Evolutionary conservation across 164 flowering plant genomes (phyloP).

Genomic region (Aristolochia fimbriata): DNA sequence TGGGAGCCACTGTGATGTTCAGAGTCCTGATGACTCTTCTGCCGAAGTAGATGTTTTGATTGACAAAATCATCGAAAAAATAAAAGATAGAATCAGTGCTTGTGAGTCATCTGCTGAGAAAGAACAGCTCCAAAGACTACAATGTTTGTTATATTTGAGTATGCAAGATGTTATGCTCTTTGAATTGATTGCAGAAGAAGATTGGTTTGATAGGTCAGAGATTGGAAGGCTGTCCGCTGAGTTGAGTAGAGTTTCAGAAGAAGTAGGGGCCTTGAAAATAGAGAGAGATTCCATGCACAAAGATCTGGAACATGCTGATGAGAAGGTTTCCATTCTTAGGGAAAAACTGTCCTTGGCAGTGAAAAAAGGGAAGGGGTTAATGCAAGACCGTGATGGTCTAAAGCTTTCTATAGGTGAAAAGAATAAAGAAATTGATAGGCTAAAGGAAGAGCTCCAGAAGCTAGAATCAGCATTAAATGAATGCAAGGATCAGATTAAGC

Average conservation of each 20-base stretch:
- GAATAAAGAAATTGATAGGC: conserved; percentile 58
- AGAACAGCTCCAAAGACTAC: conserved; percentile 41
- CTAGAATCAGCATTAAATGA: conserved; percentile 34
- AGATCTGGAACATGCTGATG: conserved; percentile 65
- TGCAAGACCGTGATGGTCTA: conserved; percentile 76
- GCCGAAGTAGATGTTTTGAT: conserved; percentile 26
- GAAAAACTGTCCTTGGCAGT: conserved; percentile 96
- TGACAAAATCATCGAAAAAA: conserved; percentile 43
- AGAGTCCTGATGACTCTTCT: conserved; percentile 16
- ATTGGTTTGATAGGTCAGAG: conserved; percentile 29
- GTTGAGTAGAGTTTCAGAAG: conserved; percentile 29
- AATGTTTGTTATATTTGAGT: conserved; percentile 41
- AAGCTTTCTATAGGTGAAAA: conserved; percentile 54
- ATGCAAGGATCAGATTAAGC: conserved; percentile 35
- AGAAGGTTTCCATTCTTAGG: conserved; percentile 55
- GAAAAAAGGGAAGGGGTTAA: conserved; percentile 93
- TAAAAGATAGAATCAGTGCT: conserved; percentile 29
- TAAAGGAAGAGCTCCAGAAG: conserved; percentile 52
- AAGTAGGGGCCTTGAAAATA: conserved; percentile 34
- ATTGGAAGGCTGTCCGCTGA: conserved; percentile 31
- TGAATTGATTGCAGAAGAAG: conserved; percentile 51
- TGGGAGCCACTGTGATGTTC: conserved; percentile 7
- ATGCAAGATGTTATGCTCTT: conserved; percentile 45
- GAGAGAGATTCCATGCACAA: conserved; percentile 47
- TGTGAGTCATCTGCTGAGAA: conserved; percentile 26